These are phyloP conservation scores for Venturia nashicola DNA, from an alignment of 2,329 filamentous ascomycete species.

Conservation along the genomic window DNA sequence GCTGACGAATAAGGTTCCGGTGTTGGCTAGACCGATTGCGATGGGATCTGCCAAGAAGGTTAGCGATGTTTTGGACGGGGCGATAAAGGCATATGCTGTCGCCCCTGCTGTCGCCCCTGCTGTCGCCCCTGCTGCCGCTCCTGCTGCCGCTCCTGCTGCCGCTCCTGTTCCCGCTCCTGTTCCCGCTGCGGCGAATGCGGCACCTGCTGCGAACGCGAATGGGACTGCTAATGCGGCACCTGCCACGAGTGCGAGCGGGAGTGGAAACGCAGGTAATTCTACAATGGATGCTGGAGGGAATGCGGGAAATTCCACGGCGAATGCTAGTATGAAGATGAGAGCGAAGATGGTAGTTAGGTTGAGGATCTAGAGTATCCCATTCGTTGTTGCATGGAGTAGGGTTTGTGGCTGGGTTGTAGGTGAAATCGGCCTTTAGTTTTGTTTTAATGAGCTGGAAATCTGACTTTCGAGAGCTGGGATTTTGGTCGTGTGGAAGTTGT, in stretches of 20 bases:
- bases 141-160: neutral
- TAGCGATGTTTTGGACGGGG: neutral
- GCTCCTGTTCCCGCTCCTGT: neutral
- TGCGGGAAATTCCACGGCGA: neutral
- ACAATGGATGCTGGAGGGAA: neutral
- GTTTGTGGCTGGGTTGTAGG: too few species aligned
- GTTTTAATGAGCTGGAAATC: too few species aligned
- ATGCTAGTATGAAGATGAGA: neutral
- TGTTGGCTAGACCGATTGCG: neutral
- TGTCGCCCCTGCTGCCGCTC: neutral
- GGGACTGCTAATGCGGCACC: neutral
- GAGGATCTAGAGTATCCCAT: neutral
- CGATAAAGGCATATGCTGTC: neutral
- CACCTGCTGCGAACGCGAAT: neutral
- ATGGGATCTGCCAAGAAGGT: neutral
- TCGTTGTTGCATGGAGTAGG: too few species aligned
- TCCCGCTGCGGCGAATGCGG: neutral
- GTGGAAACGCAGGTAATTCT: neutral
- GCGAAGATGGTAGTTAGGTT: neutral
- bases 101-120: neutral
- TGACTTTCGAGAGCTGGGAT: too few species aligned
- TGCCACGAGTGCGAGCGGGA: neutral
- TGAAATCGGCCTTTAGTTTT: too few species aligned
- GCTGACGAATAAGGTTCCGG: neutral
- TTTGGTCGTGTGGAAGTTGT: too few species aligned